These are phyloP conservation scores for Artomyces pyxidatus DNA, from an alignment of 768 basidiomycete genomes.

Conservation along the genomic window DNA sequence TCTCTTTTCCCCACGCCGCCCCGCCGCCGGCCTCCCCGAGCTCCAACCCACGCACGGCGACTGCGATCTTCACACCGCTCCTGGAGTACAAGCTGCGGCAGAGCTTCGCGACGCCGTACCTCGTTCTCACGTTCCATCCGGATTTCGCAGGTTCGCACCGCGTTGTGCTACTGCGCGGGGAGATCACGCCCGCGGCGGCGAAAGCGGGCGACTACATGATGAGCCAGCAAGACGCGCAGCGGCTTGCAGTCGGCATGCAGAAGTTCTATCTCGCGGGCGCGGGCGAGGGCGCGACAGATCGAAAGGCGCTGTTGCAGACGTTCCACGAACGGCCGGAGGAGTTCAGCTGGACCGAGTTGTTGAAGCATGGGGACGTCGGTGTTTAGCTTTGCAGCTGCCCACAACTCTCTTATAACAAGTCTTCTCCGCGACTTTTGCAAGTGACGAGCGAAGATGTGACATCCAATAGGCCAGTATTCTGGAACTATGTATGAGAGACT, in stretches of 20 bases:
- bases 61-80: constrained; percentile 86
- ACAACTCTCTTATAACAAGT: no score
- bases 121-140: constrained; percentile 87
- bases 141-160: constrained; percentile 77
- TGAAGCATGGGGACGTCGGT: constrained; percentile 35
- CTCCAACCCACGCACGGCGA: constrained; percentile 50
- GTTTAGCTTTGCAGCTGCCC: no score
- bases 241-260: constrained; percentile 74
- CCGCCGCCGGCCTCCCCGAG: constrained; percentile 16
- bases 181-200: constrained; percentile 66
- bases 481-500: no score
- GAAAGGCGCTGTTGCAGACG: constrained; percentile 45
- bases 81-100: constrained; percentile 86
- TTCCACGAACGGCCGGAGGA: constrained; percentile 76
- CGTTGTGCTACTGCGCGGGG: constrained; percentile 81
- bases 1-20: constrained; percentile 31
- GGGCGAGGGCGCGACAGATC: constrained; percentile 26
- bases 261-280: constrained; percentile 73
- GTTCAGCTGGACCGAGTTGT: constrained; percentile 77
- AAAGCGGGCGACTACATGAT: constrained; percentile 47
- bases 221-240: constrained; percentile 74
- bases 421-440: background rate
- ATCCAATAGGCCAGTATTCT: no score
- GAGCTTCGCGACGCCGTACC: constrained; percentile 83
- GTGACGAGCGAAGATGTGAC: background rate